A percentile compares a stretch with the other conserved stretches of the same genome.
These are phyloP conservation scores for Populus davidiana DNA, from an alignment of 345 rosid species.

Conservation along the genomic window DNA sequence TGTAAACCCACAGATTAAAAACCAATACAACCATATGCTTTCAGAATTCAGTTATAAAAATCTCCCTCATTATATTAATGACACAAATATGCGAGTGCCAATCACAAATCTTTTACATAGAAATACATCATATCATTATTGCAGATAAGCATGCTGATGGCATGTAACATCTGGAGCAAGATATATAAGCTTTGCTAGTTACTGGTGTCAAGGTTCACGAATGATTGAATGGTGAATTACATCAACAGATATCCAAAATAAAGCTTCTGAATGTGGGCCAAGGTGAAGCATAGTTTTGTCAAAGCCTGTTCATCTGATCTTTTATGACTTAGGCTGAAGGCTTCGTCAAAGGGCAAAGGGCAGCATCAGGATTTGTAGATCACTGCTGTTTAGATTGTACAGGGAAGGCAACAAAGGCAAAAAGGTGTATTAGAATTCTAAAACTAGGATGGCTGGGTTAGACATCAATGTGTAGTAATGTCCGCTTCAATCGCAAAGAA, in stretches of 20 bases:
- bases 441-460: constrained; percentile 31
- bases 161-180: constrained; percentile 3
- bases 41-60: constrained; percentile 16
- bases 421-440: constrained; percentile 35
- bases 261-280: constrained; percentile 26
- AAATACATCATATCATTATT: constrained; percentile 12
- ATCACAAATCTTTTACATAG: constrained; percentile 21
- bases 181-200: constrained; percentile 10
- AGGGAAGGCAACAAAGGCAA: constrained; percentile 33
- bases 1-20: constrained; percentile 5
- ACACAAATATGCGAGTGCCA: constrained; percentile 16
- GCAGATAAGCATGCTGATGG: constrained; percentile 16
- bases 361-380: constrained; percentile 33
- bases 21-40: constrained; percentile 10
- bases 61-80: constrained; percentile 2
- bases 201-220: constrained; percentile 28
- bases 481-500: constrained; percentile 9
- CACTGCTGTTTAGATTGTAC: constrained; percentile 35
- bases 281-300: constrained; percentile 28
- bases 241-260: constrained; percentile 30
- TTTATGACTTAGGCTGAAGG: constrained; percentile 35
- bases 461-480: constrained; percentile 15
- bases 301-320: constrained; percentile 29
- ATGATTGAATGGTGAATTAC: constrained; percentile 28
- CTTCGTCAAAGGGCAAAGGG: constrained; percentile 34